These are phyloP conservation scores for Metarhizium robertsii DNA, from an alignment of 2,329 filamentous ascomycete species.

Conservation along the genomic window DNA sequence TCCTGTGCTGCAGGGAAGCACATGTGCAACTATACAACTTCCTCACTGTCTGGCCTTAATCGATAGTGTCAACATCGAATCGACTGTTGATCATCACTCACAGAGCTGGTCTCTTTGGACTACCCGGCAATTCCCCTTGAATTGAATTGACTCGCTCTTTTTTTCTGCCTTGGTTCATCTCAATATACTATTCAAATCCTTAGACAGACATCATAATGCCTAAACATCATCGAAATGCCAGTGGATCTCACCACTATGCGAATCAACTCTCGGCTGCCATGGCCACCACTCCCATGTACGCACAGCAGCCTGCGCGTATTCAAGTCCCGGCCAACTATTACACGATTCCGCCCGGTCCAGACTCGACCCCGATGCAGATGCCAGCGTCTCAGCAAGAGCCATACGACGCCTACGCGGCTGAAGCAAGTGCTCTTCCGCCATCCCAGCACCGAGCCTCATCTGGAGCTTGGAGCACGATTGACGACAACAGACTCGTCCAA, in stretches of 20 bases:
- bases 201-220: conserved; percentile 29
- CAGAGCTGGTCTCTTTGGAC: conserved; percentile 6
- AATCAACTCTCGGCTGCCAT: conserved; percentile 30
- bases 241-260: conserved; percentile 21
- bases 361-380: conserved; percentile 16
- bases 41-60: conserved; percentile 16
- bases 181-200: background rate
- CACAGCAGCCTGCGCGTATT: conserved; percentile 30
- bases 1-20: conserved; percentile 2
- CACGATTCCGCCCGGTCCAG: conserved; percentile 23
- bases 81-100: conserved; percentile 3
- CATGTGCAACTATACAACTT: conserved; percentile 8
- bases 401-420: conserved; percentile 31
- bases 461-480: conserved; percentile 62
- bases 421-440: conserved; percentile 28
- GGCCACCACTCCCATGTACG: conserved; percentile 32
- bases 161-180: conserved; percentile 4
- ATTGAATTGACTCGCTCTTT: background rate
- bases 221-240: conserved; percentile 33
- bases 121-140: background rate
- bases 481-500: conserved; percentile 64
- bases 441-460: conserved; percentile 47
- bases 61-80: conserved; percentile 5
- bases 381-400: conserved; percentile 12
- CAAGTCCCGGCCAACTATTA: conserved; percentile 31